Percentiles rank a stretch among this genome's conserved stretches.
Evolutionary conservation across 768 basidiomycete species (phyloP).

Genomic region (Suillus clintonianus): DNA sequence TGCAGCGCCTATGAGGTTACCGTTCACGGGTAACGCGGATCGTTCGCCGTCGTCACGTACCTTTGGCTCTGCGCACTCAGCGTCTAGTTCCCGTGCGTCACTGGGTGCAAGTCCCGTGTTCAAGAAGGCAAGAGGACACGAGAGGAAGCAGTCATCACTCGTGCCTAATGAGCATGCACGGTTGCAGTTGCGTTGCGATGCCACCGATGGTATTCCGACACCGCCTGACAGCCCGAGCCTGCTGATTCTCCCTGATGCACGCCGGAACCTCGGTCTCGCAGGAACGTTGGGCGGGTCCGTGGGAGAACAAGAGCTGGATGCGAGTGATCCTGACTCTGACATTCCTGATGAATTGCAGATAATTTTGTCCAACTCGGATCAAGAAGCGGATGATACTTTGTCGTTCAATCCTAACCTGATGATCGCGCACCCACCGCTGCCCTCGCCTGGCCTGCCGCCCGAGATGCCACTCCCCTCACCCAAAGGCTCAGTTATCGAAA

Average conservation of each 20-base stretch:
- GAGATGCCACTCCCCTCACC: conserved; percentile 38
- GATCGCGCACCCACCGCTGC: conserved; percentile 8
- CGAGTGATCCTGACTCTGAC: conserved; percentile 71
- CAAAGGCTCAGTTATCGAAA: conserved; percentile 19
- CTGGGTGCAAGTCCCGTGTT: conserved; percentile 35
- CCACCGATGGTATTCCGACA: not conserved
- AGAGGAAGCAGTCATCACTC: conserved; percentile 27
- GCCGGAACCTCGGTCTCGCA: conserved; percentile 59
- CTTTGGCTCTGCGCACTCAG: conserved; percentile 38
- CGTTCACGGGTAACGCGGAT: conserved; percentile 20
- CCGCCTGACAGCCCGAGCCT: conserved; percentile 22
- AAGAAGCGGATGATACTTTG: conserved; percentile 44
- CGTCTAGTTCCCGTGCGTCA: conserved; percentile 24
- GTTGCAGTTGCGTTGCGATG: not conserved
- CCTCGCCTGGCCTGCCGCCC: conserved; percentile 47
- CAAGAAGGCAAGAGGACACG: conserved; percentile 27
- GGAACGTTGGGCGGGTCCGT: conserved; percentile 71
- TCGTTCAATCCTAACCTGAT: conserved; percentile 22
- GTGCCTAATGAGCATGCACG: conserved; percentile 16
- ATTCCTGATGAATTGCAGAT: conserved; percentile 78
- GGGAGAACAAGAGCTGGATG: conserved; percentile 48
- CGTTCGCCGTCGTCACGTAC: conserved; percentile 36
- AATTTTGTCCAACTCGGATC: conserved; percentile 50
- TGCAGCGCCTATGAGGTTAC: conserved; percentile 18
- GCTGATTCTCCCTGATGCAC: conserved; percentile 50